Conservation (phyloP, 164 flowering plant genomes). For the Buxus sempervirens region DNA sequence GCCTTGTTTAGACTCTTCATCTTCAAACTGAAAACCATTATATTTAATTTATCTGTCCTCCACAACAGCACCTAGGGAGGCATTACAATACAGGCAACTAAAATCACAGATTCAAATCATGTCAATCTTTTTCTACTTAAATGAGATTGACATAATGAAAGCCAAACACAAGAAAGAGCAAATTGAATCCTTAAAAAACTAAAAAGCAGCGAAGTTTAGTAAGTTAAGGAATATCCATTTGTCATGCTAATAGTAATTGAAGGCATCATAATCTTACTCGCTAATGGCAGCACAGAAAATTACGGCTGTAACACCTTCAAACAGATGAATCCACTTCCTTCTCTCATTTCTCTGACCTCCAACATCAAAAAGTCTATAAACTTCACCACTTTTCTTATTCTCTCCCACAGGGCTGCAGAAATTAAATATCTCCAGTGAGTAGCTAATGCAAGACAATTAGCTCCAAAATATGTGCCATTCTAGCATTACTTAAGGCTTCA, state of each 20-base stretch:
- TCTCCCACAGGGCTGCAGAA: constrained; percentile 90
- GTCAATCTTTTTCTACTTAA: no score
- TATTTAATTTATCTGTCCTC: no score
- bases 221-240: not conserved
- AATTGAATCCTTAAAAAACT: not conserved
- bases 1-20: not conserved
- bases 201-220: no score
- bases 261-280: constrained; percentile 65
- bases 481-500: no score
- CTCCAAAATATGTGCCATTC: not conserved
- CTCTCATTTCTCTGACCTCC: constrained; percentile 99
- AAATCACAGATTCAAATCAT: no score
- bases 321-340: constrained; percentile 99
- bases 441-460: not conserved
- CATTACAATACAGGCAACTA: not conserved
- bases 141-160: no score
- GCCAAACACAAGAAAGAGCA: not conserved
- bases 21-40: not conserved
- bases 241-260: not conserved
- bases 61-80: not conserved
- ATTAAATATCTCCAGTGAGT: constrained; percentile 1
- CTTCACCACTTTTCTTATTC: constrained; percentile 94
- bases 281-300: constrained; percentile 97
- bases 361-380: constrained; percentile 94
- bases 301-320: constrained; percentile 96